Evolutionary conservation across 768 basidiomycete species (phyloP), one percentile per base, ranked within the genome.

Genomic region (Calocybe indica): DNA sequence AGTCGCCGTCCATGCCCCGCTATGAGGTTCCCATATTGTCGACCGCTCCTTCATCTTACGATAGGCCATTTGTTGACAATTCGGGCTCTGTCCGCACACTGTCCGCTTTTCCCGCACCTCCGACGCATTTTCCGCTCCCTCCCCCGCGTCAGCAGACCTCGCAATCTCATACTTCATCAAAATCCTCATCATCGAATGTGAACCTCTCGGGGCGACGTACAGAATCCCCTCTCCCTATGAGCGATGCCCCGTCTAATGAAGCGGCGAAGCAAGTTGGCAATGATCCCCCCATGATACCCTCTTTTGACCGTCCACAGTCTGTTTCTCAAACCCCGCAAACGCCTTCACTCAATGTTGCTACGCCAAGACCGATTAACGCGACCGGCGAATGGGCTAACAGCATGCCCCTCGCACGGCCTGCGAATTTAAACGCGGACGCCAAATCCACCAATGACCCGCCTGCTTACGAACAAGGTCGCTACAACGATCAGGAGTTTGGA

Each of bases 91-190:
- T 85, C n/a, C 73, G 82, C 13, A 83, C 85, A 1, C 67, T 89
- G 15, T 85, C 82, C 31, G 82, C 80, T 0, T 89, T 89, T 61
- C 87, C 87, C 15, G 63, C 74, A 0, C 87, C 87, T 11, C 87
- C 87, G 0, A 79, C 78, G 0, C 85, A 88, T 59, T 78, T 83
- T 49, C 86, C 86, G 9, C 63, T 83, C 10, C 86, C 82, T 33
- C 74, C 78, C 29, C 64, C 60, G 13, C 61, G 62, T 43, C 55
- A 58, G 35, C 61, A 61, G 44, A 28, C 55, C 5, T 61, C 62
- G 6, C 55, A 58, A 30, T 58, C 59, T 6, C 61, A 55, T 37
- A 56, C 60, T 11, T 56, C 56, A 22, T 22, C 4, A 7, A 56
- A 57, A 34, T 57, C 60, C 39, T 57, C 64, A 5, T 55, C 56